Evolutionary conservation across 257 asterid species (phyloP), one percentile per base, ranked within the genome.

Genomic region (Jacaranda copaia): DNA sequence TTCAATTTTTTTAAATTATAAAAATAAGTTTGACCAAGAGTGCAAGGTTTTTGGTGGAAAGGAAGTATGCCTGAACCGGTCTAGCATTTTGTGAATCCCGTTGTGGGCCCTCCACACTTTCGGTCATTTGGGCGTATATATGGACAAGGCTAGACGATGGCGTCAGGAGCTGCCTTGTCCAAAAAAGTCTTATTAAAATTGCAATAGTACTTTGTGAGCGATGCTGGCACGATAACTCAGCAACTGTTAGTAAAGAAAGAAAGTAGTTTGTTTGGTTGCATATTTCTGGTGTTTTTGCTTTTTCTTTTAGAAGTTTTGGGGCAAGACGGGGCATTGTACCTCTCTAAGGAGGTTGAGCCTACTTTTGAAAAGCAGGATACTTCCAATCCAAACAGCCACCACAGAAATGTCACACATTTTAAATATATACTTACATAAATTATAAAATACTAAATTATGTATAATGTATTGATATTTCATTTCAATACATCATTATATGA

Each of bases 71-170:
- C 32, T 25, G 32, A 25, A 25, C 32, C 32, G 2, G 32, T 25
- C 32, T 25, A 25, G 32, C 32, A 25, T 25, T 25, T 1, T 25
- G 32, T 25, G 32, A 25, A 25, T 25, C 32, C 32, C 32, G 32
- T 25, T 25, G 32, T 25, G 32, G 32, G 32, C 32, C 32, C 32
- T 25, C 32, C 32, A 1, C 2, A 25, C 32, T 25, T 25, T 25
- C 2, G 32, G 32, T 25, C 2, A 25, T 25, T 25, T 25, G 32
- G 2, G 32, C 32, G 2, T 25, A 25, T 2, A 25, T 25, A 25
- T 82, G 60, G 86, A 72, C 83, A 55, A 61, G 81, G 57, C 76
- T 19, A 78, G 77, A 82, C 89, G 82, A 73, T 77, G 85, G 13
- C 57, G 16, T 52, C 18, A 52, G 18, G 57, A 52, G 57, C 57